phyloP scores from a whole-genome alignment of 1,284 basidiomycete species.

The Irpex sp. region DNA sequence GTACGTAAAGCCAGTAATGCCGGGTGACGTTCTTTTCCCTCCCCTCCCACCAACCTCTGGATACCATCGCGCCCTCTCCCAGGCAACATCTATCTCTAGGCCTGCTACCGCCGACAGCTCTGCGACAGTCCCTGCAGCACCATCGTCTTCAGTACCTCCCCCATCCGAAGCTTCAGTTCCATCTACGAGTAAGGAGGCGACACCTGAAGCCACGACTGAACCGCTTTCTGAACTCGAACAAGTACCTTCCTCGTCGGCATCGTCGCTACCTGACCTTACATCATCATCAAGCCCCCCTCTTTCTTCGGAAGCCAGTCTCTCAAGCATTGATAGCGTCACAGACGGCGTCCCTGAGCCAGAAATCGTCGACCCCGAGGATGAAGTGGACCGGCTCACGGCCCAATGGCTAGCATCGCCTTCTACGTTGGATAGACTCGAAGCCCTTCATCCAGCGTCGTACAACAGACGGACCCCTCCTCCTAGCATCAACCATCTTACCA shows the following conservation, averaged over 20 bases:
- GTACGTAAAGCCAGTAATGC: slow-evolving; percentile 37
- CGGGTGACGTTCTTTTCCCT: slow-evolving; percentile 67
- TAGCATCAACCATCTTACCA: not conserved
- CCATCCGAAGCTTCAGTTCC: not conserved
- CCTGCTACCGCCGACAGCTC: slow-evolving; percentile 16
- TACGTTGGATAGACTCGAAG: slow-evolving; percentile 4
- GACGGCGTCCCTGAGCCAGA: not conserved
- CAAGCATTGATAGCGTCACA: slow-evolving; percentile 10
- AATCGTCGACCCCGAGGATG: slow-evolving; percentile 11
- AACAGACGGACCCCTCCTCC: not conserved
- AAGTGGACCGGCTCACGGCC: slow-evolving; percentile 13
- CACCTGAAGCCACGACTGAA: not conserved
- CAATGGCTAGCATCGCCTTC: slow-evolving; percentile 15
- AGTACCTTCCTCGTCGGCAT: slow-evolving; percentile 24
- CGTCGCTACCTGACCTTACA: slow-evolving; percentile 56
- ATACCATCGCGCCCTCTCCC: slow-evolving; percentile 30
- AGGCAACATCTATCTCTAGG: slow-evolving; percentile 25
- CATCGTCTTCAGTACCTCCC: not conserved
- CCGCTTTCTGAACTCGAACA: not conserved
- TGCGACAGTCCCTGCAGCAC: not conserved
- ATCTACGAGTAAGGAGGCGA: not conserved
- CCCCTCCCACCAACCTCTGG: slow-evolving; percentile 52
- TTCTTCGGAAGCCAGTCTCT: slow-evolving; percentile 26
- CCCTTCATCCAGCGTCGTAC: not conserved
- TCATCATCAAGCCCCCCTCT: slow-evolving; percentile 68